These are phyloP conservation scores for Trichosanthes cucumerina DNA, from an alignment of 306 rosid species.

Conservation along the genomic window DNA sequence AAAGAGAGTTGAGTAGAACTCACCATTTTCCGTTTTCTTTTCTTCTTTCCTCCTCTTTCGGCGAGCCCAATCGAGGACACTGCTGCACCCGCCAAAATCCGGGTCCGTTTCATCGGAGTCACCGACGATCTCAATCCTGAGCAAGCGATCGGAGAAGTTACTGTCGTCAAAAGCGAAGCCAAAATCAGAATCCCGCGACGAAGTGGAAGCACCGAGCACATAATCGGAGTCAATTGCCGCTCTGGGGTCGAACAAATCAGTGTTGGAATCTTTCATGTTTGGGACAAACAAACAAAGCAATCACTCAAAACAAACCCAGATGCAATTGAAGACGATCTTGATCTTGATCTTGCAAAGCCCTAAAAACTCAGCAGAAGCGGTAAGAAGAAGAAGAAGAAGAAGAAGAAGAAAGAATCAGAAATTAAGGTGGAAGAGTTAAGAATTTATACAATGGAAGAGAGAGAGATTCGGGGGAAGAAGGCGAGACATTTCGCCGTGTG, in stretches of 20 bases:
- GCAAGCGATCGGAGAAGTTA: slow-evolving; percentile 82
- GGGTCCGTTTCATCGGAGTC: slow-evolving; percentile 31
- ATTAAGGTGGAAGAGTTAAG: not conserved
- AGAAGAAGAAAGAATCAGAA: not conserved
- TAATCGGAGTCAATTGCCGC: slow-evolving; percentile 49
- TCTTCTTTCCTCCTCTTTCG: slow-evolving; percentile 90
- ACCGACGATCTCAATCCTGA: slow-evolving; percentile 69
- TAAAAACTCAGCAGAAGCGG: not conserved
- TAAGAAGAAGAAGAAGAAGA: not conserved
- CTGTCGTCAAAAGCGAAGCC: slow-evolving; percentile 91
- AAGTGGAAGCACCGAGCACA: slow-evolving; percentile 29
- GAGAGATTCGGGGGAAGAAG: not conserved
- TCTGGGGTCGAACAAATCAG: slow-evolving; percentile 90
- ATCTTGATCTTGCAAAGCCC: not conserved
- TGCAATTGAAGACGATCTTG: not conserved
- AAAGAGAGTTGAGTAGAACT: not conserved
- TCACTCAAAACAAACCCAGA: not conserved
- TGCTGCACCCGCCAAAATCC: slow-evolving; percentile 37
- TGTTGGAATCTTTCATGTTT: slow-evolving; percentile 20
- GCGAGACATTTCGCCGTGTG: not conserved
- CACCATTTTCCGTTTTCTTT: slow-evolving; percentile 57
- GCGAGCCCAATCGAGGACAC: slow-evolving; percentile 85
- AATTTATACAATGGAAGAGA: not conserved
- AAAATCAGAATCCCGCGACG: slow-evolving; percentile 55
- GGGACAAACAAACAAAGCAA: not conserved